Evolutionary conservation across 768 basidiomycete genomes (phyloP).

Genomic region (Pulveroboletus sp.): DNA sequence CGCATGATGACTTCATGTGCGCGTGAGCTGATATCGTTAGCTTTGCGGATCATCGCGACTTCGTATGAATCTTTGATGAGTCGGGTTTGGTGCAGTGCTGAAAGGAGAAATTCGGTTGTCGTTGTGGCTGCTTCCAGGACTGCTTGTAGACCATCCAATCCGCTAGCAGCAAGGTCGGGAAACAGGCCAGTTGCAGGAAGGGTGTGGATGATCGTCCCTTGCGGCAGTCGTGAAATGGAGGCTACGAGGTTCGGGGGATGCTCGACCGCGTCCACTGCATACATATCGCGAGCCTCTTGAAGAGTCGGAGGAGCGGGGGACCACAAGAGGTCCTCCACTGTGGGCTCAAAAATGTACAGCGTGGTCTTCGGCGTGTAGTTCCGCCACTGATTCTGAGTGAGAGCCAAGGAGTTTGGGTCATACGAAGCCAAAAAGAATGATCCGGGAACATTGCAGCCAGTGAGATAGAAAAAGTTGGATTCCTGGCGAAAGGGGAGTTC

Average conservation of each 20-base stretch:
- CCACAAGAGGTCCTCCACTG: constrained; percentile 81
- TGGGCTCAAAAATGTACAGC: constrained; percentile 76
- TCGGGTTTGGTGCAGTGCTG: constrained; percentile 77
- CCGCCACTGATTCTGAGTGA: constrained; percentile 36
- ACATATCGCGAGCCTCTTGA: constrained; percentile 47
- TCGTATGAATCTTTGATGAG: constrained; percentile 75
- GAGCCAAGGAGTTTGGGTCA: constrained; percentile 33
- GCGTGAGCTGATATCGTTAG: constrained; percentile 81
- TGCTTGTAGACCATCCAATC: constrained; percentile 6
- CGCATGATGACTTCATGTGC: constrained; percentile 94
- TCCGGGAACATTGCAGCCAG: constrained; percentile 72
- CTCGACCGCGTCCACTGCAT: constrained; percentile 60
- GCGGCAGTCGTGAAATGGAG: constrained; percentile 44
- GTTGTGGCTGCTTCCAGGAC: neutral
- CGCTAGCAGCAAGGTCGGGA: constrained; percentile 8
- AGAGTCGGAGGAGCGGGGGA: constrained; percentile 75
- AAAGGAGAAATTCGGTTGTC: constrained; percentile 51
- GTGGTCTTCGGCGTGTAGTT: constrained; percentile 41
- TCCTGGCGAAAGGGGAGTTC: constrained; percentile 72
- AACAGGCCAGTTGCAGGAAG: constrained; percentile 42
- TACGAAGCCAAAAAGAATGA: constrained; percentile 63
- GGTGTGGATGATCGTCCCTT: constrained; percentile 60
- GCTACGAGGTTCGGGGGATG: constrained; percentile 44
- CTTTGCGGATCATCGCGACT: constrained; percentile 68
- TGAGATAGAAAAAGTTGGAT: constrained; percentile 86